phyloP scores from a whole-genome alignment of 345 rosid genomes.

The Eucalyptus fibrosa region DNA sequence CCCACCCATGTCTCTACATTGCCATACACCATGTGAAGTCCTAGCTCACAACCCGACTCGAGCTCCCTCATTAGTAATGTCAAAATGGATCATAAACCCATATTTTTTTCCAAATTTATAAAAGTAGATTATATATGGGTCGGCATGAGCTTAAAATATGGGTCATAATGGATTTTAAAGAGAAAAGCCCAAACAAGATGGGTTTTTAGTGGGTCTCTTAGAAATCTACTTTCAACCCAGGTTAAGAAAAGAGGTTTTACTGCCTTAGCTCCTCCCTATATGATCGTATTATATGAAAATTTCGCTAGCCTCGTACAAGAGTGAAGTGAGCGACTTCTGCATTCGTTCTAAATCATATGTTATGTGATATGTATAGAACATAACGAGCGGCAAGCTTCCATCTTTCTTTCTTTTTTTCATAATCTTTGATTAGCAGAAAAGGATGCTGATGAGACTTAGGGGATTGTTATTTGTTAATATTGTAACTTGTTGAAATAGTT shows the following conservation, averaged over 20 bases:
- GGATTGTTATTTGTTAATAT: neutral
- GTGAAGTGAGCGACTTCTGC: neutral
- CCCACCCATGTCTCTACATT: neutral
- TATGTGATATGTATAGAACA: neutral
- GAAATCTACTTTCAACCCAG: neutral
- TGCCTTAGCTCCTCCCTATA: neutral
- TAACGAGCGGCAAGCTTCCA: neutral
- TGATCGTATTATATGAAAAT: no score
- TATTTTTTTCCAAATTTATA: no score
- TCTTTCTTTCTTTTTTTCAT: neutral
- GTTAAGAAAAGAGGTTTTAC: neutral
- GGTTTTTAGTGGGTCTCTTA: neutral
- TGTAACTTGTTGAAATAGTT: neutral
- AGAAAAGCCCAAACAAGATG: neutral
- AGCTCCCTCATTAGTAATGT: neutral
- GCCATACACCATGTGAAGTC: neutral
- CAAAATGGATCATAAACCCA: rapidly evolving
- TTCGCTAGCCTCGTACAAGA: neutral
- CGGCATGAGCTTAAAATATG: no score
- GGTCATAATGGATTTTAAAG: neutral
- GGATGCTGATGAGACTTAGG: neutral
- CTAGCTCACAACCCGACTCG: rapidly evolving
- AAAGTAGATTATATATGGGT: neutral
- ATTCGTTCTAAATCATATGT: neutral
- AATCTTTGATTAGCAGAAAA: neutral